These are phyloP conservation scores for Salix arbutifolia DNA, from an alignment of 345 rosid genomes.

Conservation along the genomic window DNA sequence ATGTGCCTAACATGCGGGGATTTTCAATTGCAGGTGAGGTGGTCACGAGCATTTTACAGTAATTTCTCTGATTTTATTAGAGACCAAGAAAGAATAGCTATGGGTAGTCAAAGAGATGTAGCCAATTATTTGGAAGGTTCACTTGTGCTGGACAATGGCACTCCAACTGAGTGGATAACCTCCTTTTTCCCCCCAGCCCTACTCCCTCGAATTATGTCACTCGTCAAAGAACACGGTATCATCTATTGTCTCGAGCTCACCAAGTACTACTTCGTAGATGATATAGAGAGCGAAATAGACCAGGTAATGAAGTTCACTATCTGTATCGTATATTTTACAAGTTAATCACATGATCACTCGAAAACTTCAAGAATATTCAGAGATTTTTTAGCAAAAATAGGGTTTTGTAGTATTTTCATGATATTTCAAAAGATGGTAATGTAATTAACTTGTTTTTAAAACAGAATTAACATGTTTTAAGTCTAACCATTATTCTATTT, in stretches of 20 bases:
- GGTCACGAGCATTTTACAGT: slow-evolving; percentile 19
- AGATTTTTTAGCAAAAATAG: no score
- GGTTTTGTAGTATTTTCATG: no score
- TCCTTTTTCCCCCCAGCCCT: slow-evolving; percentile 7
- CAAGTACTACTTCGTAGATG: neutral
- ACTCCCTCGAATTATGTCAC: slow-evolving; percentile 10
- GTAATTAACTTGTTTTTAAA: no score
- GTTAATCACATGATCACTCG: no score
- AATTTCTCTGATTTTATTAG: slow-evolving; percentile 12
- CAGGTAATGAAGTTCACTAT: no score
- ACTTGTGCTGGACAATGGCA: slow-evolving; percentile 20
- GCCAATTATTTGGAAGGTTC: slow-evolving; percentile 24
- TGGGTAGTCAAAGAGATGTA: neutral
- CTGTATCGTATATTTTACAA: no score
- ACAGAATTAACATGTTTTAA: no score
- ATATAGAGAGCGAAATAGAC: no score
- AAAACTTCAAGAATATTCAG: no score
- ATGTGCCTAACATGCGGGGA: no score
- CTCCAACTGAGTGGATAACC: slow-evolving; percentile 20
- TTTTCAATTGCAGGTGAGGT: slow-evolving; percentile 12
- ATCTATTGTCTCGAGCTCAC: slow-evolving; percentile 20
- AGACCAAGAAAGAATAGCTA: slow-evolving; percentile 21
- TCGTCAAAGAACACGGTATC: slow-evolving; percentile 15
- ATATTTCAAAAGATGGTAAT: no score
- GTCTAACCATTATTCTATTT: no score